Conservation (phyloP, 2,329 filamentous ascomycete genomes). For the Colletotrichum sidae region DNA sequence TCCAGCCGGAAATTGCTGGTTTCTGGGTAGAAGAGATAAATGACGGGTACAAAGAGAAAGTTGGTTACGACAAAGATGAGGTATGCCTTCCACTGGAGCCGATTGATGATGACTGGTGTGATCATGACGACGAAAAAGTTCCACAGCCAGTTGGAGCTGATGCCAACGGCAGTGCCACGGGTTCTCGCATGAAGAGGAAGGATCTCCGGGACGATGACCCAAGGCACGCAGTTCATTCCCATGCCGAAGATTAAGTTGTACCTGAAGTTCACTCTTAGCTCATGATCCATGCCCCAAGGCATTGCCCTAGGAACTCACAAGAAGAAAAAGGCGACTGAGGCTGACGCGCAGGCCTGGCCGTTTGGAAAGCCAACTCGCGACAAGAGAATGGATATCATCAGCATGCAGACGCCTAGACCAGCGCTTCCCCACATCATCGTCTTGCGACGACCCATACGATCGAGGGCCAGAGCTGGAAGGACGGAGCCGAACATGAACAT, state of each 20-base stretch:
- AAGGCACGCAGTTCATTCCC: conserved; percentile 49
- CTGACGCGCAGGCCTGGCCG: conserved; percentile 38
- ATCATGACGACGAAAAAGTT: conserved; percentile 60
- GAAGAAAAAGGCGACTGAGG: conserved; percentile 52
- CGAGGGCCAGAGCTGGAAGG: conserved; percentile 48
- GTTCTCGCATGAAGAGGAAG: conserved; percentile 47
- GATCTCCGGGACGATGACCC: conserved; percentile 52
- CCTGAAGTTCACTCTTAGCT: not conserved
- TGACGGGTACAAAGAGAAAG: conserved; percentile 54
- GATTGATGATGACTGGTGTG: conserved; percentile 60
- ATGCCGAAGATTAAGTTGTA: conserved; percentile 46
- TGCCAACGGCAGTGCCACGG: conserved; percentile 47
- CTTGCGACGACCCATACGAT: conserved; percentile 52
- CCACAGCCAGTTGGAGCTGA: conserved; percentile 51
- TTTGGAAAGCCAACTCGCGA: conserved; percentile 37
- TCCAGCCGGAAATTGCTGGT: conserved; percentile 61
- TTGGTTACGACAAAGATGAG: conserved; percentile 64
- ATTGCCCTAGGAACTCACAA: conserved; percentile 36
- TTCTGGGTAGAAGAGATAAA: conserved; percentile 64
- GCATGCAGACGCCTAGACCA: conserved; percentile 49
- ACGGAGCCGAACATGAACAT: conserved; percentile 53
- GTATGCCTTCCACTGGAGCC: conserved; percentile 62
- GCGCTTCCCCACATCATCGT: conserved; percentile 56
- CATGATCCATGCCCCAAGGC: not conserved
- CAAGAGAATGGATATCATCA: conserved; percentile 51